phyloP scores from a whole-genome alignment of 2,329 filamentous ascomycete species.

The Teratosphaeria nubilosa region DNA sequence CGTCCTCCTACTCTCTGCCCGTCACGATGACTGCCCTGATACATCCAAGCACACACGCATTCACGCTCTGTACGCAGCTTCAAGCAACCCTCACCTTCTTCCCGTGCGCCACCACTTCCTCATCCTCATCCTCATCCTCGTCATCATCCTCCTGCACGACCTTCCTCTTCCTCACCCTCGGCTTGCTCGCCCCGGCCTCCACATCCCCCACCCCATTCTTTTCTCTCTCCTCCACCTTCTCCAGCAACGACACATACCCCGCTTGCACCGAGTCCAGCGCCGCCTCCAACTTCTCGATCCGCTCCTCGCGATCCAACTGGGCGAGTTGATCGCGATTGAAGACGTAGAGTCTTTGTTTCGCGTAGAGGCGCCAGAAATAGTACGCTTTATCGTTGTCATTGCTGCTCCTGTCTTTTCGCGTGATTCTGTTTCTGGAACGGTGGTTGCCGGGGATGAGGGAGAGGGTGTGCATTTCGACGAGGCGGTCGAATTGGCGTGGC shows the following conservation, averaged over 20 bases:
- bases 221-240: conserved; percentile 32
- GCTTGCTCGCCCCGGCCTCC: background rate
- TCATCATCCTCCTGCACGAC: conserved; percentile 3
- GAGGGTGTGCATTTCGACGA: conserved; percentile 66
- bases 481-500: conserved; percentile 62
- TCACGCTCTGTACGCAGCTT: background rate
- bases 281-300: conserved; percentile 62
- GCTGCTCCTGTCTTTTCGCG: conserved; percentile 36
- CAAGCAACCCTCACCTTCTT: background rate
- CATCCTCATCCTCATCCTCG: conserved; percentile 2
- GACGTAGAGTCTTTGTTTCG: conserved; percentile 67
- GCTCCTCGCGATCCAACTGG: conserved; percentile 58
- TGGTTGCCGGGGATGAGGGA: conserved; percentile 42
- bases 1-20: background rate
- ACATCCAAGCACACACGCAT: too few relatives aligned
- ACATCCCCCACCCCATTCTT: conserved; percentile 1
- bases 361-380: conserved; percentile 60
- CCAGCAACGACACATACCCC: conserved; percentile 61
- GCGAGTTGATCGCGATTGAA: conserved; percentile 63
- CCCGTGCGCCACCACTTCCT: background rate
- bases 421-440: conserved; percentile 38
- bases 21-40: too few relatives aligned
- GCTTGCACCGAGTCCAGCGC: conserved; percentile 58
- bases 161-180: conserved; percentile 5
- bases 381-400: conserved; percentile 53